Evolutionary conservation across 2,329 filamentous ascomycete genomes (phyloP).

Genomic region (Monosporascus sp.): DNA sequence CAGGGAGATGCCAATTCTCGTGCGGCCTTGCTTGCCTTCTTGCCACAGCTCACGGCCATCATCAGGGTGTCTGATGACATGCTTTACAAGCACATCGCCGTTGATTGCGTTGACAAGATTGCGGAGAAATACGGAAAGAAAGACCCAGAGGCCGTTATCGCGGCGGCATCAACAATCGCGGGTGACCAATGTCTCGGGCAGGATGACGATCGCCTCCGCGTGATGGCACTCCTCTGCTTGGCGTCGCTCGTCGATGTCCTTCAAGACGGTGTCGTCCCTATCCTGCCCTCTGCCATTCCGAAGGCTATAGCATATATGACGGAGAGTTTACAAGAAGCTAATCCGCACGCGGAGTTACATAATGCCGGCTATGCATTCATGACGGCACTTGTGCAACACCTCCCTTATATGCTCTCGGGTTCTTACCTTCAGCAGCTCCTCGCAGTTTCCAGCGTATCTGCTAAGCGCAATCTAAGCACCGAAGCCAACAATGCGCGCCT

Average conservation of each 20-base stretch:
- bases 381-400: conserved; percentile 69
- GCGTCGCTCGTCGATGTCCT: conserved; percentile 86
- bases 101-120: conserved; percentile 88
- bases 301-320: conserved; percentile 67
- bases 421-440: conserved; percentile 69
- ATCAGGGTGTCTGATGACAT: conserved; percentile 68
- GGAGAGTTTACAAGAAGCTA: conserved; percentile 49
- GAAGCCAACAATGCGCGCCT: conserved; percentile 60
- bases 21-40: conserved; percentile 67
- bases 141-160: conserved; percentile 69
- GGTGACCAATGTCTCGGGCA: conserved; percentile 72
- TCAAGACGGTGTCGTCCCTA: conserved; percentile 76
- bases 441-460: conserved; percentile 65
- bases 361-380: conserved; percentile 79
- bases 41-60: conserved; percentile 72
- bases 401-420: conserved; percentile 84
- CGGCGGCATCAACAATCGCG: conserved; percentile 71
- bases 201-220: conserved; percentile 63
- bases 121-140: conserved; percentile 94
- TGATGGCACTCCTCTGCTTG: conserved; percentile 83
- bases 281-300: conserved; percentile 71
- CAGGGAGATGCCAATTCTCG: conserved; percentile 64
- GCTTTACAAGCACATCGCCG: conserved; percentile 75
- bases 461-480: conserved; percentile 53
- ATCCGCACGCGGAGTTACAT: conserved; percentile 60